phyloP scores from a whole-genome alignment of 2,329 filamentous ascomycete species.

The Talaromyces sp. region DNA sequence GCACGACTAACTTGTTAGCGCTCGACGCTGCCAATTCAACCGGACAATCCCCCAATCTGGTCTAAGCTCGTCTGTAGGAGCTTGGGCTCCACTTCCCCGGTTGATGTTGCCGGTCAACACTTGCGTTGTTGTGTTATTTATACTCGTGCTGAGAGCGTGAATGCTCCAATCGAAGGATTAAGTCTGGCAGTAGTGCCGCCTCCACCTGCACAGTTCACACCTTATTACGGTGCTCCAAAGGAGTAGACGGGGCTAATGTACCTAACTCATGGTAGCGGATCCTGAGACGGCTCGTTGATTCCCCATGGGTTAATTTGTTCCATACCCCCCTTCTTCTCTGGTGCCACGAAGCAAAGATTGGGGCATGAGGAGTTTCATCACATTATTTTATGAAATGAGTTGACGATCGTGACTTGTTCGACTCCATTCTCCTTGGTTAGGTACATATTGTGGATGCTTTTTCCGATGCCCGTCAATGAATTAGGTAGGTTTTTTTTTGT shows the following conservation, averaged over 20 bases:
- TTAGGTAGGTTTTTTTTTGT: too few species aligned
- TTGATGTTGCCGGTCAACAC: conserved; percentile 8
- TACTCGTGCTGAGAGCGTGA: neutral
- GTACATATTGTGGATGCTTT: too few species aligned
- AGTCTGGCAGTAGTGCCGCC: conserved; percentile 1
- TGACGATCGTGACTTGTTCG: neutral
- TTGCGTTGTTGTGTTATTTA: neutral
- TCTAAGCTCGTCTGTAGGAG: neutral
- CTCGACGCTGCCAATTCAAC: neutral
- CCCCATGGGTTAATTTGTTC: neutral
- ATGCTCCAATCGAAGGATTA: neutral
- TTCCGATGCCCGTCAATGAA: too few species aligned
- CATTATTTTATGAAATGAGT: neutral
- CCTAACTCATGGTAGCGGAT: too few species aligned
- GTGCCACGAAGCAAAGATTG: conserved; percentile 18
- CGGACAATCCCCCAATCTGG: neutral
- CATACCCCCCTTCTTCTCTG: neutral
- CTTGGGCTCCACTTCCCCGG: conserved; percentile 7
- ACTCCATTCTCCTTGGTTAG: too few species aligned
- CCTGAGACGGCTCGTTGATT: neutral
- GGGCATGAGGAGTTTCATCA: neutral
- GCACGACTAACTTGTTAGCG: neutral
- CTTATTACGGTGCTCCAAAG: conserved; percentile 10
- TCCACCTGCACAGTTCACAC: conserved; percentile 17
- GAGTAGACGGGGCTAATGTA: neutral